Evolutionary conservation across 2,329 filamentous ascomycete species (phyloP).

Genomic region (Colletotrichum chlorophyti): DNA sequence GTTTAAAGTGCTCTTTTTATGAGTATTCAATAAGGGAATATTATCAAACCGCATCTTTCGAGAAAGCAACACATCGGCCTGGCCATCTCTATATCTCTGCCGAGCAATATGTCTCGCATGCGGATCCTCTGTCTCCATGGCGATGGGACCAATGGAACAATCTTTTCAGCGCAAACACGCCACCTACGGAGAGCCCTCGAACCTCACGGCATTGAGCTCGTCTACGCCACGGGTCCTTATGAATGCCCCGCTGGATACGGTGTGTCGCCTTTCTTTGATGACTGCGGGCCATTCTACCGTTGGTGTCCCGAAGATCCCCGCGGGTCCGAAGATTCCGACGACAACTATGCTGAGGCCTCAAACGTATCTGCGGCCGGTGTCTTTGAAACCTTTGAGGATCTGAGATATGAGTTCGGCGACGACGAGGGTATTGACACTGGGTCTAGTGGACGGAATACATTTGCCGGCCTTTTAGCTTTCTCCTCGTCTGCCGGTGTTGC

Average conservation of each 20-base stretch:
- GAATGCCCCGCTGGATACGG: constrained; percentile 1
- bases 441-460: not conserved
- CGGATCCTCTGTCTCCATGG: constrained; percentile 15
- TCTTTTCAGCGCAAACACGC: constrained; percentile 2
- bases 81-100: no score
- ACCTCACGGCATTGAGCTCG: not conserved
- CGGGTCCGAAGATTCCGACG: not conserved
- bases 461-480: not conserved
- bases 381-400: not conserved
- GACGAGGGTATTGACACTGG: not conserved
- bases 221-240: constrained; percentile 4
- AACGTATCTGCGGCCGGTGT: not conserved
- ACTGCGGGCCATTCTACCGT: constrained; percentile 11
- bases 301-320: not conserved
- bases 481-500: not conserved
- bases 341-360: not conserved
- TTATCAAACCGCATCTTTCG: no score
- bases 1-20: not conserved
- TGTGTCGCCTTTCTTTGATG: constrained; percentile 12
- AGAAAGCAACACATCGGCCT: no score
- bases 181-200: not conserved
- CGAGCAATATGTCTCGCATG: not conserved
- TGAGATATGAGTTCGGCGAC: constrained; percentile 3
- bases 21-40: no score
- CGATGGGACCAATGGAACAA: constrained; percentile 3